phyloP scores from a whole-genome alignment of 306 rosid genomes.

The Vicia sativa region DNA sequence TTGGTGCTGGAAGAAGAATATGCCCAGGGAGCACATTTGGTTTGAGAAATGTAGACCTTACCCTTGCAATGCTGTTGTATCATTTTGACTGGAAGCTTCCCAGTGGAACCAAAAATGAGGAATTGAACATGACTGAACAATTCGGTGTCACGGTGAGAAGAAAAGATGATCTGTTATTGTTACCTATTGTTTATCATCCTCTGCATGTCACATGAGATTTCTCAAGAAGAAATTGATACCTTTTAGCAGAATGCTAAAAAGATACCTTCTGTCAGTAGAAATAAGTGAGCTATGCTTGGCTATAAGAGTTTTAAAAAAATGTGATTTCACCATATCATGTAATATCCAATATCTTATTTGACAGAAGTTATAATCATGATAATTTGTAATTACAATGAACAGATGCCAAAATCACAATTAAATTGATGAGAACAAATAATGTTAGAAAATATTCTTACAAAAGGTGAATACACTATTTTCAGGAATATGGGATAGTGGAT shows the following conservation, averaged over 20 bases:
- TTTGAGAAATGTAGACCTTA: conserved; percentile 20
- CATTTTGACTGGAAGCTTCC: conserved; percentile 43
- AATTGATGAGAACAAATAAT: background rate
- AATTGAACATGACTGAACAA: conserved; percentile 33
- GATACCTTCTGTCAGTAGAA: background rate
- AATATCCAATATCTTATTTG: too few relatives aligned
- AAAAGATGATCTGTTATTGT: conserved; percentile 18
- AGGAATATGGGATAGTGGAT: background rate
- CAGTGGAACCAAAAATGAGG: conserved; percentile 2
- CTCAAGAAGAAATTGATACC: conserved; percentile 3
- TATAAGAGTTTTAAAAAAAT: background rate
- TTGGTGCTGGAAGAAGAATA: conserved; percentile 50
- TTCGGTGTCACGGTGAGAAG: conserved; percentile 35
- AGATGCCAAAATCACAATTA: background rate
- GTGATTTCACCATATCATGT: background rate
- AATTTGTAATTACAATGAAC: too few relatives aligned
- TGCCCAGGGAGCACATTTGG: conserved; percentile 39
- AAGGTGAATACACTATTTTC: background rate
- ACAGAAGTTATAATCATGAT: background rate
- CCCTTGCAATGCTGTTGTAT: too few relatives aligned
- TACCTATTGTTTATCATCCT: conserved; percentile 7
- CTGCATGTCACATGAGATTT: background rate
- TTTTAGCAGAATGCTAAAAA: background rate
- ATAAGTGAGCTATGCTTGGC: background rate
- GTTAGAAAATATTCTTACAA: background rate